Base-by-base conservation (phyloP, 108 stramenopile genomes). In the Mediolabrus comicus region DNA sequence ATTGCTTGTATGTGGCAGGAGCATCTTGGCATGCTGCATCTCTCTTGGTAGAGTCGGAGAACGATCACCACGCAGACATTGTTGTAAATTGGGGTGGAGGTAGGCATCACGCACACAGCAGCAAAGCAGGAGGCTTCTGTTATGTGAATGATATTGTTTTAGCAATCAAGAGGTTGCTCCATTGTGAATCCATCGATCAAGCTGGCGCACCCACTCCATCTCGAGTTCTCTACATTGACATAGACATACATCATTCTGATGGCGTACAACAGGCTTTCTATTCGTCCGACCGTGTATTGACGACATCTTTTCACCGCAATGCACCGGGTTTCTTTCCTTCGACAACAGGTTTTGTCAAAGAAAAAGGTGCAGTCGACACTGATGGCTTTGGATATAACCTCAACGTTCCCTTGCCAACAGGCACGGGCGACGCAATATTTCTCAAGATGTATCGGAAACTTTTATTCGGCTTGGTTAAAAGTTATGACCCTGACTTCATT, bases 21-120 rank as follows among this genome's bases (percentile, higher is more conserved):
- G 83, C 80, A 12, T 74, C 71, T 1, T 60, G 80, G 32, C 72
- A 77, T 31, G 83, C 83, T 51, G 80, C 79, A 8, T 69, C 74
- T 46, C 49, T 84, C 0, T 59, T 84, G 31, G 39, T 63, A 19
- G 27, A 51, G n/a, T 4, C 22, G 32, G 59, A 33, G n/a, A 65
- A 55, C 25, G 19, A 35, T 17, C 38, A 22, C 14, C 71, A 31
- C 22, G 69, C 84, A 10, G 87, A 94, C 61, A 79, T 91, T 16
- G 87, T 80, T 17, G 88, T 94, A 62, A 87, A 91, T 72, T 95
- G 93, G 93, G 80, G 87, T 11, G 93, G 93, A 19, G 93, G 93
- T 19, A 49, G 92, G 30, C 88, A 91, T 62, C 93, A 95, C 59
- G 89, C 93, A n/a, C 89, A 91, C 49, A 78, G 77, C 19, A 57